Evolutionary conservation across 176 grass and related monocot species (phyloP), one percentile per base, ranked within the genome.

Genomic region (Bonia amplexicaulis): DNA sequence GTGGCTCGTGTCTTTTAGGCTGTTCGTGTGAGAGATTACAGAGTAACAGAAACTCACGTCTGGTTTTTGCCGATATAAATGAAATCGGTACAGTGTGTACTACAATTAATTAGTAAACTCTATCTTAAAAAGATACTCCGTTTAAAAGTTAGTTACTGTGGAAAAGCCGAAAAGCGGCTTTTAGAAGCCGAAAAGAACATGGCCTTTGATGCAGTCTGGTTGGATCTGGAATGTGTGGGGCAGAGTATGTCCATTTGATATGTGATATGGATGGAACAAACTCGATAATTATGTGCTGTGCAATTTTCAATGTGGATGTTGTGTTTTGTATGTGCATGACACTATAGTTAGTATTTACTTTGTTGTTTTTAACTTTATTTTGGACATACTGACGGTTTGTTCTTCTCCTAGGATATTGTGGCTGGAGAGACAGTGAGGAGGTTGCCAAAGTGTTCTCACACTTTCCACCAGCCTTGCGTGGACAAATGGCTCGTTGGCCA

Each of bases 401-500:
- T 69, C 73, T 87, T 77, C 63, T 72, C 81, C 48, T 76, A 97
- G 94, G 91, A 92, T 84, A 40, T 92, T 68, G 37, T 90, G 71
- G 42, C 58, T 4, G 94, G 91, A 25, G 91, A 91, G 79, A 93
- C 70, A 15, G 89, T 69, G 69, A 86, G 94, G 77, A 90, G 71
- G 55, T 81, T 96, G 82, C 89, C 89, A 0, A 49, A 73, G 35
- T 96, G 94, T 66, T 93, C 78, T 53, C 94, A 97, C 75, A 93
- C 84, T 25, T 97, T 91, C 76, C 94, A 97, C 48, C 84, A 88
- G 89, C 67, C 72, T 63, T 97, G 94, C 12, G 87, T 97, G 62
- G 94, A 97, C 82, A 90, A 93, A 90, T 97, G 91, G 94, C 90
- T 97, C 73, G 57, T 69, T 73, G 82, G 85, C 62, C 91, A 91